Conservation (phyloP, 139 green algal species). For the Coccomyxa sp. region DNA sequence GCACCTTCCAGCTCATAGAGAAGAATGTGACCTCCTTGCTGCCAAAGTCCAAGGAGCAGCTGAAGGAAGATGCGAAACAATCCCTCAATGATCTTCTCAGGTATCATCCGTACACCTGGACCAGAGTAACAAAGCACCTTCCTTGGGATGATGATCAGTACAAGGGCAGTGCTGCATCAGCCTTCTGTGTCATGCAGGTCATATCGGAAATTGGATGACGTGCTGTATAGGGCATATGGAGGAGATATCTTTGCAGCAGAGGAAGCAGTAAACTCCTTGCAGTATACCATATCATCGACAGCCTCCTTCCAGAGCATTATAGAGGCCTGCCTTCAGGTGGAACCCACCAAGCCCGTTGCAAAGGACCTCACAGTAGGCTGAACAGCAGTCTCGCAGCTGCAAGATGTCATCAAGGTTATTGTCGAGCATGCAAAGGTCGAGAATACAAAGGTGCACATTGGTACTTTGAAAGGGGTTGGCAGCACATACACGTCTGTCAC, state of each 20-base stretch:
- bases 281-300: not conserved
- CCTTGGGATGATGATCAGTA: too few relatives aligned
- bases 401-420: too few relatives aligned
- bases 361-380: too few relatives aligned
- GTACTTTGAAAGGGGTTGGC: too few relatives aligned
- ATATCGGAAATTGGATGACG: not conserved
- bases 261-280: not conserved
- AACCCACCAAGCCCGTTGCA: too few relatives aligned
- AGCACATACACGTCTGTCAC: too few relatives aligned
- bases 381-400: too few relatives aligned
- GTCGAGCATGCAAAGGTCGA: too few relatives aligned
- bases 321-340: not conserved
- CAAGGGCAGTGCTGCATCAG: too few relatives aligned
- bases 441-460: too few relatives aligned
- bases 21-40: conserved; percentile 23
- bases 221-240: not conserved
- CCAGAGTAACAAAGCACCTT: too few relatives aligned
- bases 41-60: conserved; percentile 4
- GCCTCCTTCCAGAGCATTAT: not conserved
- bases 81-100: conserved; percentile 10
- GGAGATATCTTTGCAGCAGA: not conserved
- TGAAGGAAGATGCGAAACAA: conserved; percentile 11
- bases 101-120: too few relatives aligned
- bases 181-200: not conserved
- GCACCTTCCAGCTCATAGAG: conserved; percentile 23